Evolutionary conservation across 2,329 filamentous ascomycete species (phyloP), one percentile per base, ranked within the genome.

Genomic region (Geosmithia flava): DNA sequence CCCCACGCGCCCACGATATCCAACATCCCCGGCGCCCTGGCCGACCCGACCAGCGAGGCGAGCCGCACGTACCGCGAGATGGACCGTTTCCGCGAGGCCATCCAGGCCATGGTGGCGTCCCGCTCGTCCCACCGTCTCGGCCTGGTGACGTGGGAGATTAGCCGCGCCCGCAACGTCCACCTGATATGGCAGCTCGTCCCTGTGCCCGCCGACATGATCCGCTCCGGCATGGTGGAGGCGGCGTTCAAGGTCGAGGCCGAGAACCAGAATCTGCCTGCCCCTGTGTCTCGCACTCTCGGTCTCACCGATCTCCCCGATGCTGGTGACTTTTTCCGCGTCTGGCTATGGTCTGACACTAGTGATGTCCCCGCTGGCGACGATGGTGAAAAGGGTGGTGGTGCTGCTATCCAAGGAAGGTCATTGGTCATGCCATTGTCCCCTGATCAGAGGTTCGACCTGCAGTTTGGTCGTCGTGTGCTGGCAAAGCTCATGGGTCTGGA

Each of bases 171-270:
- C 47, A 88, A 93, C 48, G 81, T 97, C 49, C 93, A 98, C 61
- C 75, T 83, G 1, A 91, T 97, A 59, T 96, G 90, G 93, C 94
- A 98, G 65, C 85, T 94, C 55, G 69, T 97, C 29, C 88, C 93
- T 1, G 71, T 94, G 1, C 78, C 85, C 0, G 70, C 76, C 0
- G 74, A 84, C 10, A 68, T 87, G 43, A 76, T 95, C 46, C 69
- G 67, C 19, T 80, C 80, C 44, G 85, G 86, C 0, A 71, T 95
- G 1, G 86, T 95, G 0, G 88, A 95, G 62, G 87, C 86, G 0
- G 91, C 83, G 0, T 96, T 98, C 68, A 83, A 83, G 47, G 86
- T 94, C 1, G 81, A 95, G 59, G 89, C 88, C 0, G 85, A 95
- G 61, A 94, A 95, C 55, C 60, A 71, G 44, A 63, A 70, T 49